phyloP scores from a whole-genome alignment of 306 rosid species.

The Boehmeria nivea region DNA sequence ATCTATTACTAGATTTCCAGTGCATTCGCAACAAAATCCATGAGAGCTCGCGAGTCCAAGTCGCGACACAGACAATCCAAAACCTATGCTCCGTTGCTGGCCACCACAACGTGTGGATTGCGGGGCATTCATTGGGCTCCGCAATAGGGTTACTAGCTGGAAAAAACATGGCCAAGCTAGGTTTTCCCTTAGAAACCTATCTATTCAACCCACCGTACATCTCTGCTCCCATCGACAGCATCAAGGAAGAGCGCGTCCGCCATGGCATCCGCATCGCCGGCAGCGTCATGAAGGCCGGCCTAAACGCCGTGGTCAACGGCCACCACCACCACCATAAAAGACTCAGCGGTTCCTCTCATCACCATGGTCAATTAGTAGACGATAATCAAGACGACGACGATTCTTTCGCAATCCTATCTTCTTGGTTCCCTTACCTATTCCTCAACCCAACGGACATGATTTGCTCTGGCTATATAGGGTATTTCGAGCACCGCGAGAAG shows the following conservation, averaged over 20 bases:
- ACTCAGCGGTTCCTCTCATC: no score
- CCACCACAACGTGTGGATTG: constrained; percentile 24
- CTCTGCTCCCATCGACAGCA: constrained; percentile 16
- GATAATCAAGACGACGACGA: neutral
- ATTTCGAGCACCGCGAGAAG: constrained; percentile 26
- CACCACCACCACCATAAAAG: neutral
- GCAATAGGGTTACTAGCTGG: constrained; percentile 23
- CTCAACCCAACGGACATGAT: constrained; percentile 24
- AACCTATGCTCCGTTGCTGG: neutral
- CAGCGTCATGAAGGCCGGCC: constrained; percentile 6
- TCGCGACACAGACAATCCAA: constrained; percentile 2
- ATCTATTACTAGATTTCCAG: neutral
- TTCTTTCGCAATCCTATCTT: neutral
- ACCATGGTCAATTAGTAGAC: no score
- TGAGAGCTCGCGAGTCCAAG: neutral
- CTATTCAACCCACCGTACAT: constrained; percentile 33
- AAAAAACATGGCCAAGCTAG: constrained; percentile 22
- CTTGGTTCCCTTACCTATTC: constrained; percentile 28
- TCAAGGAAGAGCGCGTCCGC: neutral
- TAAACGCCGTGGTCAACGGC: constrained; percentile 2
- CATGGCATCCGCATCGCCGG: constrained; percentile 12
- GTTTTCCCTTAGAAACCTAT: constrained; percentile 14
- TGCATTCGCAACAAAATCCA: constrained; percentile 10
- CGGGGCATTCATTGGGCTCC: constrained; percentile 33
- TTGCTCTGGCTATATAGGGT: constrained; percentile 27